These are phyloP conservation scores for Russula emetica DNA, from an alignment of 768 basidiomycete species.

Conservation along the genomic window DNA sequence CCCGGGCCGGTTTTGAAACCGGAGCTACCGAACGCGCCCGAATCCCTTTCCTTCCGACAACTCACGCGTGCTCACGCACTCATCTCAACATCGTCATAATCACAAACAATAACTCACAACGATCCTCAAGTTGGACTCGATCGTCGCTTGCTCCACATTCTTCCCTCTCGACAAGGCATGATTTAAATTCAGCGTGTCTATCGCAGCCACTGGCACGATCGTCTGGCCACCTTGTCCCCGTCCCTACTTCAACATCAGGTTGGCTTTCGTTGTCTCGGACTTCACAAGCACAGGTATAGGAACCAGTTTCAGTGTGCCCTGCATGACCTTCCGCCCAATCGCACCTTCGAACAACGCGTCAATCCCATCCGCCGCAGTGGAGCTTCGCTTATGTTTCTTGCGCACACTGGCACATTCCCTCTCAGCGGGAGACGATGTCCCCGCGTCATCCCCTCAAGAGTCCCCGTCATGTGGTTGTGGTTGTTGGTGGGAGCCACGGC, in stretches of 20 bases:
- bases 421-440: neutral
- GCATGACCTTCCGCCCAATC: conserved; percentile 56
- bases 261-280: neutral
- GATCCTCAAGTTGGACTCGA: neutral
- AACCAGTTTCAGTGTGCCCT: conserved; percentile 41
- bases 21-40: too few relatives aligned
- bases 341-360: conserved; percentile 57
- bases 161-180: conserved; percentile 51
- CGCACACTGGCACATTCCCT: conserved; percentile 4
- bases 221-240: neutral
- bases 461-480: neutral
- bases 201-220: too few relatives aligned
- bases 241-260: neutral
- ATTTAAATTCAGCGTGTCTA: conserved; percentile 40
- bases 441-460: neutral
- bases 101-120: too few relatives aligned
- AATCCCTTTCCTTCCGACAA: too few relatives aligned
- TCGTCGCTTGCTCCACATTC: conserved; percentile 35
- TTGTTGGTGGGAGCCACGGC: neutral
- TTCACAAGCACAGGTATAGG: neutral
- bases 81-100: too few relatives aligned
- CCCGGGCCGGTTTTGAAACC: too few relatives aligned
- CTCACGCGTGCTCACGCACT: too few relatives aligned
- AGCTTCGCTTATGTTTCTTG: conserved; percentile 47
- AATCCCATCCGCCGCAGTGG: conserved; percentile 57